phyloP scores from a whole-genome alignment of 768 basidiomycete species.

The Hemileccinum impolitum region DNA sequence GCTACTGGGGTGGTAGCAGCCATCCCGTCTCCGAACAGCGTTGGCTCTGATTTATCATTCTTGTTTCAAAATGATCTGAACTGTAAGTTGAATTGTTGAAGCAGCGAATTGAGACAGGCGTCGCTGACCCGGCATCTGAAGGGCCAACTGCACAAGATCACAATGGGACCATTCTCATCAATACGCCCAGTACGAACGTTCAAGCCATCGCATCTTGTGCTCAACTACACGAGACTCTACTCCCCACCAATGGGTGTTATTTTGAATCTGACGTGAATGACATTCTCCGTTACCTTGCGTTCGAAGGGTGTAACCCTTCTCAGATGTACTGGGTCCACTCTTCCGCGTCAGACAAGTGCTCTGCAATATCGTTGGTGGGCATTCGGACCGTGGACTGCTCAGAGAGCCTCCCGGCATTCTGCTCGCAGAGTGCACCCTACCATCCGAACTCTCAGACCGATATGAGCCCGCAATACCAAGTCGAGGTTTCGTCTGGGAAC shows the following conservation, averaged over 20 bases:
- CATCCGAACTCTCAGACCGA: constrained; percentile 5
- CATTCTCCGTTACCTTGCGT: constrained; percentile 6
- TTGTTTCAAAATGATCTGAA: neutral
- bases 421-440: constrained; percentile 1
- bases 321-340: constrained; percentile 13
- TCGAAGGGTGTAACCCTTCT: constrained; percentile 2
- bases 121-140: neutral
- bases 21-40: too few relatives aligned
- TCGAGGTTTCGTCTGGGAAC: constrained; percentile 1
- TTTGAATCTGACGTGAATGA: constrained; percentile 8
- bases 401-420: constrained; percentile 6
- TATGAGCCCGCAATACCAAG: constrained; percentile 4
- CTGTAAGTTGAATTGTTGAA: constrained; percentile 2
- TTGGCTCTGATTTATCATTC: too few relatives aligned
- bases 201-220: too few relatives aligned
- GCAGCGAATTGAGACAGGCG: too few relatives aligned
- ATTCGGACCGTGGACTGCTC: constrained; percentile 1
- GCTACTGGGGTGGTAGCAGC: too few relatives aligned
- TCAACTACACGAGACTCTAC: constrained; percentile 2
- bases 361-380: constrained; percentile 5
- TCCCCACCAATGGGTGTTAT: constrained; percentile 8
- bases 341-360: constrained; percentile 1
- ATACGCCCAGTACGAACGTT: too few relatives aligned
- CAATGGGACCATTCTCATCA: neutral
- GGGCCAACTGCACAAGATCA: constrained; percentile 8